These are phyloP conservation scores for Metarhizium brunneum DNA, from an alignment of 2,329 filamentous ascomycete genomes.

Conservation along the genomic window DNA sequence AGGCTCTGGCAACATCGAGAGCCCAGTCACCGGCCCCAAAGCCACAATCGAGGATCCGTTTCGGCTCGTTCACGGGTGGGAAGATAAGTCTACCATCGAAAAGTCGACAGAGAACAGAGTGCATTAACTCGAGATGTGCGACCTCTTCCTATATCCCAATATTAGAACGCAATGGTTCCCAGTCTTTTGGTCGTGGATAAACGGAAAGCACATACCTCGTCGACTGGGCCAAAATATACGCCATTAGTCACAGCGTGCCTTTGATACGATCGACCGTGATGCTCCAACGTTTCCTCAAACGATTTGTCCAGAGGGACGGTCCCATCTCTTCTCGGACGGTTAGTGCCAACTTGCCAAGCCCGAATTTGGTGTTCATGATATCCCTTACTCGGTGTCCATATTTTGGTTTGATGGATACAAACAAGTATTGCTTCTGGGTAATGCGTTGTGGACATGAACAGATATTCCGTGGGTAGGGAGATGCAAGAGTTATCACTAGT, in stretches of 20 bases:
- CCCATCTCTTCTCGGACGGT: constrained; percentile 29
- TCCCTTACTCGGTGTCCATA: constrained; percentile 24
- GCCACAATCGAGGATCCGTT: constrained; percentile 61
- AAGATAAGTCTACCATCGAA: constrained; percentile 63
- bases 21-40: constrained; percentile 66
- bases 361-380: constrained; percentile 1
- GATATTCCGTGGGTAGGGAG: neutral
- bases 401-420: neutral
- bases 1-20: constrained; percentile 53
- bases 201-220: constrained; percentile 46
- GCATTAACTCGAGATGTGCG: constrained; percentile 53
- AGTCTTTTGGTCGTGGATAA: neutral
- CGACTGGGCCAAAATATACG: constrained; percentile 59
- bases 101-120: constrained; percentile 50
- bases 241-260: constrained; percentile 54
- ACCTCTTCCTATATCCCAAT: constrained; percentile 49
- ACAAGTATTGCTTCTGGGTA: neutral
- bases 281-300: constrained; percentile 48
- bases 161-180: neutral
- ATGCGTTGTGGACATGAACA: neutral
- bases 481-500: neutral
- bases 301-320: constrained; percentile 46
- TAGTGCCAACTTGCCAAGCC: neutral
- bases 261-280: constrained; percentile 58
- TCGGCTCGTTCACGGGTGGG: constrained; percentile 49